These are phyloP conservation scores for Aegilops umbellulata DNA, from an alignment of 176 grass and related monocot genomes.

Conservation along the genomic window DNA sequence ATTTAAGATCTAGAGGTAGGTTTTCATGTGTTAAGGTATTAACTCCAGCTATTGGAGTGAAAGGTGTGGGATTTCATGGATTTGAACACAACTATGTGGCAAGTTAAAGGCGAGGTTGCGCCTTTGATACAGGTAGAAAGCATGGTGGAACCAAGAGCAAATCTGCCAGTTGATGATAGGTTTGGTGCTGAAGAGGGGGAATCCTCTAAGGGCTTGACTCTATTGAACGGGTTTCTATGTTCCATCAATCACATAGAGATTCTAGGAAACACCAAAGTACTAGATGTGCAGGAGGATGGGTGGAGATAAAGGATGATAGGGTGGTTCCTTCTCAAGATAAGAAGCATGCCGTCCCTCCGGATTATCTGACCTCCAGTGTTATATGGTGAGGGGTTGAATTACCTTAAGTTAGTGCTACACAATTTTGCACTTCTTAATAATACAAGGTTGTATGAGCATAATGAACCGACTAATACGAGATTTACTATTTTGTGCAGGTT, in stretches of 20 bases:
- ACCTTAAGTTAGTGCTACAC: constrained; percentile 55
- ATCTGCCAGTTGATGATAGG: too few relatives aligned
- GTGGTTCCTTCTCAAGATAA: not conserved
- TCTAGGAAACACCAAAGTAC: not conserved
- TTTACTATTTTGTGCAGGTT: constrained; percentile 42
- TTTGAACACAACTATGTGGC: not conserved
- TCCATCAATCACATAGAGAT: not conserved
- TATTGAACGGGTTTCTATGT: not conserved
- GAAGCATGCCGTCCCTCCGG: not conserved
- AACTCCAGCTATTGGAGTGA: not conserved
- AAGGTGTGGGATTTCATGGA: not conserved
- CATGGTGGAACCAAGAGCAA: too few relatives aligned
- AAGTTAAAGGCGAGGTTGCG: not conserved
- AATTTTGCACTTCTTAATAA: not conserved
- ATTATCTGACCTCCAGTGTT: constrained; percentile 62
- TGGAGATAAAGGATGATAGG: not conserved
- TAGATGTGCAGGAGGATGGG: not conserved
- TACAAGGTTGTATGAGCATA: not conserved
- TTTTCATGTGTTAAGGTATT: not conserved
- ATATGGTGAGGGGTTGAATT: constrained; percentile 78
- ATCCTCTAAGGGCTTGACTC: not conserved
- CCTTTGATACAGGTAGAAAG: not conserved
- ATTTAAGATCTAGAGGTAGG: not conserved
- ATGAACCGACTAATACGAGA: not conserved
- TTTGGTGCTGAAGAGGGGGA: not conserved